Evolutionary conservation across 2,329 filamentous ascomycete species (phyloP), one percentile per base, ranked within the genome.

Genomic region (Aureobasidium zeae): DNA sequence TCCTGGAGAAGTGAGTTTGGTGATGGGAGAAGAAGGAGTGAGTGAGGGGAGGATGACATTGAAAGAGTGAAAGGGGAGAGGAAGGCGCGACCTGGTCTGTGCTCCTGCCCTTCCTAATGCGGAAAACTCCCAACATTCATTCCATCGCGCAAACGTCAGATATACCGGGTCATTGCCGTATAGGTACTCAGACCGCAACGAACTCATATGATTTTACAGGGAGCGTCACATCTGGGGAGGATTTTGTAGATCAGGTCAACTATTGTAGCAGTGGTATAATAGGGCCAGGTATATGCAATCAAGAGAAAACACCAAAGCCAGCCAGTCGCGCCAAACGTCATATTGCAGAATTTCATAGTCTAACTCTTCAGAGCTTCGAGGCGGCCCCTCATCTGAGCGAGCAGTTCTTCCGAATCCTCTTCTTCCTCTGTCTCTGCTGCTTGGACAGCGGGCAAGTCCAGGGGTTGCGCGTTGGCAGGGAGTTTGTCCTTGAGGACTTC

Each of bases 361-460:
- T 63, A 94, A 64, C 87, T 95, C 74, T 91, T 84, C 59, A 96
- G 66, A 25, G 88, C 88, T 67, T 96, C 86, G 54, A 98, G 64
- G 35, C 89, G 74, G 53, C 87, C 87, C 60, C 89, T 74, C 91
- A 96, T 96, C 69, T 94, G 84, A 55, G 87, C 83, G 67, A 96
- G 77, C 69, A 91, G 86, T 35, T 83, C 86, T 64, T 94, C 87
- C 49, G 86, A 80, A 55, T 91, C 84, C 58, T 88, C 82, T 56
- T 93, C 85, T 48, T 86, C 84, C 52, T 87, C 79, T 46, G 72
- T 66, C 74, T 81, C 62, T 31, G 71, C 72, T 28, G 67, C 67
- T 51, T 70, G 62, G 11, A 71, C 66, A 39, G 67, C 65, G 31
- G 65, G 68, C 36, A 70, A 69, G 49, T 74, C 70, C 13, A 58